phyloP scores from a whole-genome alignment of 192 early-diverging fungal genomes.

The Backusella circina region DNA sequence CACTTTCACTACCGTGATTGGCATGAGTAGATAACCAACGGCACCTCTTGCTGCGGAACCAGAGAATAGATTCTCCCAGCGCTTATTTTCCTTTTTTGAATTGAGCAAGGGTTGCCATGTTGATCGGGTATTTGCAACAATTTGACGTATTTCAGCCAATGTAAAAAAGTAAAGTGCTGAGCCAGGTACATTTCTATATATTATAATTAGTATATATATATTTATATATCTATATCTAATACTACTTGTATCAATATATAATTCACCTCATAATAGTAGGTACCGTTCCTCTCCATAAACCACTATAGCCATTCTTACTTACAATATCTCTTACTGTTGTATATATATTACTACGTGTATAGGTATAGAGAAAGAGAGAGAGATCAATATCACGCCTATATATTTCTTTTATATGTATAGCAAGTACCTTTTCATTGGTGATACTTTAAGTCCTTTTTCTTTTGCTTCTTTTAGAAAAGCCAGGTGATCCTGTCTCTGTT shows the following conservation, averaged over 20 bases:
- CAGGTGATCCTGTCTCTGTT: conserved; percentile 55
- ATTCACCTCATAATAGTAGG: conserved; percentile 65
- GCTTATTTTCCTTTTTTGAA: conserved; percentile 40
- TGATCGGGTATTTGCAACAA: conserved; percentile 38
- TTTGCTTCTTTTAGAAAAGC: conserved; percentile 43
- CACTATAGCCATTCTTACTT: conserved; percentile 46
- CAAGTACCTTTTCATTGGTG: conserved; percentile 45
- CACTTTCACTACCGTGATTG: conserved; percentile 90
- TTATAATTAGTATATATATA: not conserved
- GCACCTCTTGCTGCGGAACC: conserved; percentile 67
- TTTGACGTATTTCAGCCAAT: conserved; percentile 57
- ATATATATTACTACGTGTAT: conserved; percentile 41
- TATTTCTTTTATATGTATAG: not conserved
- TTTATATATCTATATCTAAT: not conserved
- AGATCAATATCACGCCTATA: not conserved
- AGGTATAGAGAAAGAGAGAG: not conserved
- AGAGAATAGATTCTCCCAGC: conserved; percentile 63
- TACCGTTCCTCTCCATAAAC: conserved; percentile 80
- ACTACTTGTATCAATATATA: not conserved
- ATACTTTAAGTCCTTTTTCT: conserved; percentile 38
- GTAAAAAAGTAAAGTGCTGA: conserved; percentile 70
- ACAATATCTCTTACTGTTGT: conserved; percentile 61
- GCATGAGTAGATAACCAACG: conserved; percentile 90
- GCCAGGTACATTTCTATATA: conserved; percentile 58
- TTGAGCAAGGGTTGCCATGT: conserved; percentile 25